A percentile compares a stretch with the other conserved stretches of the same genome.
These are phyloP conservation scores for Sclerospora graminicola DNA, from an alignment of 352 stramenopile species.

Conservation along the genomic window DNA sequence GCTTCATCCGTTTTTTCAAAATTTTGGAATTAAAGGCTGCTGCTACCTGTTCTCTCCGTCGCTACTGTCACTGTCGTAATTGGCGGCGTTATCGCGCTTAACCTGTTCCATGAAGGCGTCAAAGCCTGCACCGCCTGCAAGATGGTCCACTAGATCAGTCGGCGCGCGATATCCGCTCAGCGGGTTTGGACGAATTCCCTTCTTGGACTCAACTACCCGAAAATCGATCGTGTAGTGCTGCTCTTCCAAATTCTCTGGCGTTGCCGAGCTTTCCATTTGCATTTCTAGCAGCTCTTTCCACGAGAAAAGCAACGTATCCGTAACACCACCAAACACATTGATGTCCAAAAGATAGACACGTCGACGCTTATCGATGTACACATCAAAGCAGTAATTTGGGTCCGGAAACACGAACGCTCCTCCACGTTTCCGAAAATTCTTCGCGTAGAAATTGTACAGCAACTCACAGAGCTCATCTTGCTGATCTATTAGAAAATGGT, in stretches of 20 bases:
- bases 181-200: slow-evolving; percentile 49
- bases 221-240: slow-evolving; percentile 57
- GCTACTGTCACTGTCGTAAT: slow-evolving; percentile 2
- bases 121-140: slow-evolving; percentile 58
- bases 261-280: slow-evolving; percentile 7
- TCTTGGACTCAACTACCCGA: slow-evolving; percentile 60
- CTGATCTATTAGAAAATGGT: slow-evolving; percentile 77
- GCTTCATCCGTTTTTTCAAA: slow-evolving; percentile 24
- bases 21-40: slow-evolving; percentile 10
- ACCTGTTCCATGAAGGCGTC: slow-evolving; percentile 79
- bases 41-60: too few species aligned
- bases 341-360: slow-evolving; percentile 91
- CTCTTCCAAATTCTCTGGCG: slow-evolving; percentile 22
- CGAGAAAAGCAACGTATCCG: slow-evolving; percentile 89
- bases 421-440: slow-evolving; percentile 24
- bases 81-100: slow-evolving; percentile 55
- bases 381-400: slow-evolving; percentile 86
- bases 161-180: slow-evolving; percentile 74
- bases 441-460: slow-evolving; percentile 57
- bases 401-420: slow-evolving; percentile 42
- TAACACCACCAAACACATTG: slow-evolving; percentile 89
- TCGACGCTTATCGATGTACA: slow-evolving; percentile 91
- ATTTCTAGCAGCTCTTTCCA: slow-evolving; percentile 77
- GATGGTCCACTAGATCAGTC: slow-evolving; percentile 76
- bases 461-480: slow-evolving; percentile 56